Evolutionary conservation across 78 protist genomes (phyloP), one percentile per base, ranked within the genome.

Genomic region (Emiliania huxleyi): DNA sequence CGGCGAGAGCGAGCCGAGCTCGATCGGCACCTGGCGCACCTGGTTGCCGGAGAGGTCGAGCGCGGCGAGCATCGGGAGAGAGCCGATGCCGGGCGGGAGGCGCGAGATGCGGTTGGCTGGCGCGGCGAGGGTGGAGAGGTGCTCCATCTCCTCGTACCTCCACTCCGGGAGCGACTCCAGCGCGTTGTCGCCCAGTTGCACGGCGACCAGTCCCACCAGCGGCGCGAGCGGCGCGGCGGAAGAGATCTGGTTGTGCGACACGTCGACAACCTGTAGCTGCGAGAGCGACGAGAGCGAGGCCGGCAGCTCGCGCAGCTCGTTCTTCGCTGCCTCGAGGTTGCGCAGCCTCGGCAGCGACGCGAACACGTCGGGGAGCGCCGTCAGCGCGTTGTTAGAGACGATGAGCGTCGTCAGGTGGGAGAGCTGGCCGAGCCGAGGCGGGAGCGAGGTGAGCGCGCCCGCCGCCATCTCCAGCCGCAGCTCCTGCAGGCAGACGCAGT

Each of bases 181-280:
- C 33, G 0, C 18, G 46, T 77, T 77, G 46, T 40, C 1, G 48
- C 85, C 44, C 4, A n/a, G 6, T 22, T 73, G 83, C 25, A 81
- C 56, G 22, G 56, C 12, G 33, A 81, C 89, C 56, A 81, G 38
- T 40, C 6, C 35, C 89, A 23, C 38, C 21, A 43, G 89, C 42
- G 29, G 5, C 35, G 44, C 23, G 25, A 77, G 15, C 18, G 85
- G 85, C 44, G 42, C 44, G 23, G 23, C 5, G 4, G 85, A 77
- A 21, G 48, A 15, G 48, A 77, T 45, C 46, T 77, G 3, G 46
- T 77, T 77, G 48, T 26, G n/a, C 44, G 85, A 21, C 26, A 77
- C 18, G 85, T 77, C 85, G 46, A 77, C 35, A 45, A 77, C 85
- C 85, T 73, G 83, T n/a, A 77, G 85, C 46, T 6, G 35, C 85